Conservation (phyloP, 164 flowering plant species). For the Magnolia officinalis region DNA sequence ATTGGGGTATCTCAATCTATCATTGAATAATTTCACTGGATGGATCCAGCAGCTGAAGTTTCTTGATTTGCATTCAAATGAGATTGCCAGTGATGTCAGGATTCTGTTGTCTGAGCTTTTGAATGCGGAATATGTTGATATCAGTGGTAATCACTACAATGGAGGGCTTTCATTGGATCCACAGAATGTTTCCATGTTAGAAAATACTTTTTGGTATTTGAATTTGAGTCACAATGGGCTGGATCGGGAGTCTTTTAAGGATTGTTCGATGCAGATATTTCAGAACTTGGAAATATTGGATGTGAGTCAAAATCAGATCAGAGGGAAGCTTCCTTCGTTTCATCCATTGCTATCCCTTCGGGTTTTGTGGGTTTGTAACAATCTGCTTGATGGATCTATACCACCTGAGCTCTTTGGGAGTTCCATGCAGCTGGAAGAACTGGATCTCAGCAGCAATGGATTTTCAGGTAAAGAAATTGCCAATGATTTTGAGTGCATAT, state of each 20-base stretch:
- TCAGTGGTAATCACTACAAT: slow-evolving; percentile 61
- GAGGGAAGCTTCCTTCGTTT: slow-evolving; percentile 68
- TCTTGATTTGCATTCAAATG: slow-evolving; percentile 68
- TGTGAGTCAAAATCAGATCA: slow-evolving; percentile 53
- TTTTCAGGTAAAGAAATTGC: slow-evolving; percentile 60
- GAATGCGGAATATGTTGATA: slow-evolving; percentile 68
- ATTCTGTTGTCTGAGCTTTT: slow-evolving; percentile 46
- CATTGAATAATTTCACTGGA: slow-evolving; percentile 57
- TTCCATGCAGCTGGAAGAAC: slow-evolving; percentile 47
- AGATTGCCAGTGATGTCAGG: slow-evolving; percentile 52
- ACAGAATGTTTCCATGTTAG: slow-evolving; percentile 52
- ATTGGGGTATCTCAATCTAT: slow-evolving; percentile 62
- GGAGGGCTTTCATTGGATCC: slow-evolving; percentile 44
- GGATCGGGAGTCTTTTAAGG: slow-evolving; percentile 53
- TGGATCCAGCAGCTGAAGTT: slow-evolving; percentile 66
- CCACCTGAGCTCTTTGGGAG: slow-evolving; percentile 58
- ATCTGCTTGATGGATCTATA: slow-evolving; percentile 58
- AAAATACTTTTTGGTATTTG: slow-evolving; percentile 49
- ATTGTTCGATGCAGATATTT: slow-evolving; percentile 46
- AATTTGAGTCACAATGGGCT: slow-evolving; percentile 62
- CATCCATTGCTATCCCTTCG: slow-evolving; percentile 44
- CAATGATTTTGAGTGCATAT: neutral
- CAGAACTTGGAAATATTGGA: slow-evolving; percentile 69
- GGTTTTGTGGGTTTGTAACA: slow-evolving; percentile 52
- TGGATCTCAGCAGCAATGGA: slow-evolving; percentile 90